Base-by-base conservation (phyloP, 1,284 basidiomycete species). In the Xerocomus nothofagi region DNA sequence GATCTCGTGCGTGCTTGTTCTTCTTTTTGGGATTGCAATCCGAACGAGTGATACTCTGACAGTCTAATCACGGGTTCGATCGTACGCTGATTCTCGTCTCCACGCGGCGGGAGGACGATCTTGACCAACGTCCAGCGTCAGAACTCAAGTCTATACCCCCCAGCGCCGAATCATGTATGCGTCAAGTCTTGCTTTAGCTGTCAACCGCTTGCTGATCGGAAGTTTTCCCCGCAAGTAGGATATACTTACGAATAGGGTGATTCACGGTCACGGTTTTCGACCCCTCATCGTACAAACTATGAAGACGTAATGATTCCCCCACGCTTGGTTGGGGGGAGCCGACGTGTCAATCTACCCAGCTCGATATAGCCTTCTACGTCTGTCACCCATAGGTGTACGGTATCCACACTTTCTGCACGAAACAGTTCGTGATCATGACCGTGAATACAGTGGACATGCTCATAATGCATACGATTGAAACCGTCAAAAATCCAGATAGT, bases 11-110 rank as follows among this genome's bases (percentile, higher is more conserved):
- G 59, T 65, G 18, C 9, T 36, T 46, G 79, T 57, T 14, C 29
- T 40, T 38, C 17, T 27, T 33, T 21, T 36, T 2, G 5, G 8
- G 11, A 17, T 30, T 24, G 11, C 9, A n/a, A 18, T 41, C 20
- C 18, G 29, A 53, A 11, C 21, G 24, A 50, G n/a, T 46, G 39
- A 53, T 21, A 14, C 6, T 41, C 17, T 36, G 37, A 44, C 57
- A 89, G 86, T 79, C 81, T 44, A 81, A 74, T 41, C 86, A 89
- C 67, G 87, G 87, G 0, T 89, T 88, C 60, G 84, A 88, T 71
- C 76, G 84, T 41, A 77, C 73, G 36, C 69, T 89, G 33, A 74
- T 74, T 33, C 72, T 88, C 7, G 81, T 83, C 23, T 75, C 79
- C 20, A 78, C 79, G 6, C 72, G 81, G 56, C 71, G 79, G 57